A percentile compares a stretch with the other conserved stretches of the same genome.
These are phyloP conservation scores for Scheffersomyces cryptocercus DNA, from an alignment of 1,139 yeast species.

Conservation along the genomic window DNA sequence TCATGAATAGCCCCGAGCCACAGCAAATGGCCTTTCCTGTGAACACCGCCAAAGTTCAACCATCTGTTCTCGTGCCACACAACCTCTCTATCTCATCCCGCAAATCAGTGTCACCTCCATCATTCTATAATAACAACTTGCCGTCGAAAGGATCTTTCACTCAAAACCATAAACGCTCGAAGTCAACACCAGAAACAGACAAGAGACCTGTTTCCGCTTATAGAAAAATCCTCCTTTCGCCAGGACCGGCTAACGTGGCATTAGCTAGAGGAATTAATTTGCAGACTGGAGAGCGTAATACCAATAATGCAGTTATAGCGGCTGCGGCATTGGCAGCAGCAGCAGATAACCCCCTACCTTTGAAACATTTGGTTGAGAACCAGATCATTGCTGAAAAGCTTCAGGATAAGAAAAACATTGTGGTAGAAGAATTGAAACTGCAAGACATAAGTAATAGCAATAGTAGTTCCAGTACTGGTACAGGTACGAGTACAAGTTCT, in stretches of 20 bases:
- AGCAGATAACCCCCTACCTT: slow-evolving; percentile 64
- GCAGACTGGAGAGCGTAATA: slow-evolving; percentile 37
- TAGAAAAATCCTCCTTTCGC: slow-evolving; percentile 22
- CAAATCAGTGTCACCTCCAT: slow-evolving; percentile 13
- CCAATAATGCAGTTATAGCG: slow-evolving; percentile 58
- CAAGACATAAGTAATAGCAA: not conserved
- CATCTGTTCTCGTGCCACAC: no score
- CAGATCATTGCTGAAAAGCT: no score
- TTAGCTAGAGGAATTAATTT: slow-evolving; percentile 44
- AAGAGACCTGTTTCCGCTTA: slow-evolving; percentile 1
- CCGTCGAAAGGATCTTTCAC: slow-evolving; percentile 17
- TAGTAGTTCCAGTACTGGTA: not conserved
- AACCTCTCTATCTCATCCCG: no score
- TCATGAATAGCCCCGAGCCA: slow-evolving; percentile 14
- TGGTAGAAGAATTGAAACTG: no score
- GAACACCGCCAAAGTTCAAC: no score
- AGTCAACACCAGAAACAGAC: slow-evolving; percentile 21
- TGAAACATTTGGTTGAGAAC: slow-evolving; percentile 17
- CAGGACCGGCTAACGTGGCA: slow-evolving; percentile 53
- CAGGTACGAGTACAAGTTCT: not conserved
- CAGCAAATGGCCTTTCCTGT: not conserved
- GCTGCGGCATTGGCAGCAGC: slow-evolving; percentile 76
- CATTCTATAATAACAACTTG: slow-evolving; percentile 3
- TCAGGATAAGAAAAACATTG: no score
- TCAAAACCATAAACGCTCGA: slow-evolving; percentile 25